phyloP scores from a whole-genome alignment of 805 yeast genomes.

The Torulaspora maleeae region DNA sequence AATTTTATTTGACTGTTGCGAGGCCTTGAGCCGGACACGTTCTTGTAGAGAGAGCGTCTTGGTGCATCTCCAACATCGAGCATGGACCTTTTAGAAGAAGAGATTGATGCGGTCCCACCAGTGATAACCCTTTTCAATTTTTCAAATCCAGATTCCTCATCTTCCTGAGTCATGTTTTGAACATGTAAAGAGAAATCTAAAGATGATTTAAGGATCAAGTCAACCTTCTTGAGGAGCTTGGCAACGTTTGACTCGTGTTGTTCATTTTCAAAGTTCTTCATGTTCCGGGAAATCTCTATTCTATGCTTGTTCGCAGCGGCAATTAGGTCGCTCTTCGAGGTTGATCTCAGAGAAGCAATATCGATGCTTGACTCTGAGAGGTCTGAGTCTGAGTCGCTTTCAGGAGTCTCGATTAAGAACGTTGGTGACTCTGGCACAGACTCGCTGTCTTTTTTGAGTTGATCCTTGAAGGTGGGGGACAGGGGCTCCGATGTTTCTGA shows the following conservation, averaged over 20 bases:
- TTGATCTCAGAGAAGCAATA: not conserved
- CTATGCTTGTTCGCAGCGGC: slow-evolving; percentile 20
- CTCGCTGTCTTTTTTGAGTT: not conserved
- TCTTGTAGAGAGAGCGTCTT: not conserved
- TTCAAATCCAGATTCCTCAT: slow-evolving; percentile 17
- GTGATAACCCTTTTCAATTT: slow-evolving; percentile 28
- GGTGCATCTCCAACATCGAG: slow-evolving; percentile 20
- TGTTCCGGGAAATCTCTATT: slow-evolving; percentile 11
- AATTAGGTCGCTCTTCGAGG: slow-evolving; percentile 10
- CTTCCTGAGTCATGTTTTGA: slow-evolving; percentile 21
- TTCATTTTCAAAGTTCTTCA: slow-evolving; percentile 13
- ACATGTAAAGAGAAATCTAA: slow-evolving; percentile 22
- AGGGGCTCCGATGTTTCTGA: not conserved
- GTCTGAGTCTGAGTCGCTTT: slow-evolving; percentile 3
- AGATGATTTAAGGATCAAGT: slow-evolving; percentile 23
- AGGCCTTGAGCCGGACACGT: slow-evolving; percentile 5
- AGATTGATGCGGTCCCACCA: slow-evolving; percentile 19
- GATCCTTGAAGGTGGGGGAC: not conserved
- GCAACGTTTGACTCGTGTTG: slow-evolving; percentile 1
- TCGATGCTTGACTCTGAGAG: not conserved
- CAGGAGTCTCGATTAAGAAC: not conserved
- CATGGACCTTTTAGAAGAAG: slow-evolving; percentile 21
- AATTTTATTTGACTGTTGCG: slow-evolving; percentile 25
- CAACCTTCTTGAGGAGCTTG: slow-evolving; percentile 15
- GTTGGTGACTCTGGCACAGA: not conserved